A percentile compares a stretch with the other conserved stretches of the same genome.
Conservation (phyloP, 208 protist genomes). For the Wallacemonas sp. region DNA sequence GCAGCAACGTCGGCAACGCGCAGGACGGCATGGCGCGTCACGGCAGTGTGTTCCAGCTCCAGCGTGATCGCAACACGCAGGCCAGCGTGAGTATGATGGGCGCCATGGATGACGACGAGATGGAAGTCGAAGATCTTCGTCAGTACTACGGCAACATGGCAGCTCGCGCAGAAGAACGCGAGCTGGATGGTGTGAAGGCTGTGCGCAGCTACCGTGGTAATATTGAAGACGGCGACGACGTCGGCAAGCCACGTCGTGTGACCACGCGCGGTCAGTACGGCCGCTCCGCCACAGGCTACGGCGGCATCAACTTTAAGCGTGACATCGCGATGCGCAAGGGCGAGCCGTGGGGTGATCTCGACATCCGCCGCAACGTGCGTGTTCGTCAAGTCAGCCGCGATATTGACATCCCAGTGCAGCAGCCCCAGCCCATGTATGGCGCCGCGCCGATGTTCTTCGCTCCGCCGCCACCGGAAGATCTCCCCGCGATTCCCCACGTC, state of each 20-base stretch:
- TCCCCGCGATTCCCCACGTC: constrained; percentile 34
- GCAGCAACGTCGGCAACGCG: constrained; percentile 17
- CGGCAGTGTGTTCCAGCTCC: constrained; percentile 45
- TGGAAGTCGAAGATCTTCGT: constrained; percentile 39
- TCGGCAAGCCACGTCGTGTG: constrained; percentile 62
- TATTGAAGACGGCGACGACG: constrained; percentile 53
- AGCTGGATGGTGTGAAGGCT: constrained; percentile 46
- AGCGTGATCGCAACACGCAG: constrained; percentile 52
- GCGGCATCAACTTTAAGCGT: constrained; percentile 67
- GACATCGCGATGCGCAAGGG: constrained; percentile 55
- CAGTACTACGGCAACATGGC: constrained; percentile 79
- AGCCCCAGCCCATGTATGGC: constrained; percentile 15
- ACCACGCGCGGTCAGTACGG: constrained; percentile 41
- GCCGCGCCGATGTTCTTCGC: constrained; percentile 12
- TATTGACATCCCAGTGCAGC: background rate
- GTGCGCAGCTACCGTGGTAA: constrained; percentile 49
- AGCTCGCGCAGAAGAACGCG: constrained; percentile 29
- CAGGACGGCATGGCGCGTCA: constrained; percentile 36
- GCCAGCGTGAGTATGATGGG: constrained; percentile 46
- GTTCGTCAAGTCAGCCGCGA: background rate
- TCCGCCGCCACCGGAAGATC: constrained; percentile 18
- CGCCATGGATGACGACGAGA: constrained; percentile 24
- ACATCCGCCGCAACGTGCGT: constrained; percentile 26
- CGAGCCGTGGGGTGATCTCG: constrained; percentile 58
- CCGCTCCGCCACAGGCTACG: constrained; percentile 52